Evolutionary conservation across 257 asterid species (phyloP).

Genomic region (Lithospermum erythrorhizon): DNA sequence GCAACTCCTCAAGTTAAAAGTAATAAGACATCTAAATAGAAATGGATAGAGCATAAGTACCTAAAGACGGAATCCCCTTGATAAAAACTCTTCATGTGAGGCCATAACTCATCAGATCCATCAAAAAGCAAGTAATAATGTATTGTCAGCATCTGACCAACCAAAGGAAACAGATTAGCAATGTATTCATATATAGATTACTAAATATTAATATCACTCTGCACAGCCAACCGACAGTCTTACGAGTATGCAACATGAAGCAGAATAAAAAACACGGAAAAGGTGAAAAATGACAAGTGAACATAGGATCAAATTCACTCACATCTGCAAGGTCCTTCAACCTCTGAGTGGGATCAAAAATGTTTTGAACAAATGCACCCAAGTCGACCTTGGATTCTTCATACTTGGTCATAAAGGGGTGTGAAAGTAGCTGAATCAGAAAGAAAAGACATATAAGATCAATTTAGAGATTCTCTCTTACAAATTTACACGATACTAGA

Average conservation of each 20-base stretch:
- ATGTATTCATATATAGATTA: neutral
- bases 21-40: too few species aligned
- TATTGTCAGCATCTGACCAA: slow-evolving; percentile 75
- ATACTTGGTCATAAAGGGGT: slow-evolving; percentile 65
- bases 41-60: slow-evolving; percentile 18
- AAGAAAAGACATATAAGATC: neutral
- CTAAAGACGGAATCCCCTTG: slow-evolving; percentile 56
- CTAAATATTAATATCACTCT: too few species aligned
- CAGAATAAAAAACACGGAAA: too few species aligned
- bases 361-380: slow-evolving; percentile 70
- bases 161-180: slow-evolving; percentile 3
- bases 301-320: slow-evolving; percentile 27
- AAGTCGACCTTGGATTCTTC: slow-evolving; percentile 52
- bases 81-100: slow-evolving; percentile 62
- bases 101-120: slow-evolving; percentile 90
- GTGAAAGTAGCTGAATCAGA: slow-evolving; percentile 66
- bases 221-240: too few species aligned
- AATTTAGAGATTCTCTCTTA: too few species aligned
- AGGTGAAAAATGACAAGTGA: neutral
- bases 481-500: neutral
- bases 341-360: slow-evolving; percentile 75
- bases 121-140: slow-evolving; percentile 91
- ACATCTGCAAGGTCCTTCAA: slow-evolving; percentile 98
- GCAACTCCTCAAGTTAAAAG: too few species aligned
- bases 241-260: too few species aligned